Conservation (phyloP, 2,329 filamentous ascomycete genomes). For the Juglanconis juglandina region DNA sequence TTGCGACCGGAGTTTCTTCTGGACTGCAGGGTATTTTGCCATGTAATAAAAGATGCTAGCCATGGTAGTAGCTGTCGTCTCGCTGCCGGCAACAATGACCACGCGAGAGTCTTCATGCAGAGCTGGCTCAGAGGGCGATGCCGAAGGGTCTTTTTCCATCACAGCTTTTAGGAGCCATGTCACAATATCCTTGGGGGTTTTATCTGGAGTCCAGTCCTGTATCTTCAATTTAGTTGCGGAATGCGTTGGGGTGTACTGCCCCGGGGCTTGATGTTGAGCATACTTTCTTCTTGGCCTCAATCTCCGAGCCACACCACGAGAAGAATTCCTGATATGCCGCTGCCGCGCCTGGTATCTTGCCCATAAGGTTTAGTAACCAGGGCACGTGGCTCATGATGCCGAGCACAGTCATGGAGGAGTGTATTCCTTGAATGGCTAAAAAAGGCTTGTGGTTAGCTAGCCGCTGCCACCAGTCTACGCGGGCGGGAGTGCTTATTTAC, state of each 20-base stretch:
- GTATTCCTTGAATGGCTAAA: slow-evolving; percentile 31
- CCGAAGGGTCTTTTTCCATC: slow-evolving; percentile 32
- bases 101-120: slow-evolving; percentile 31
- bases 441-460: not conserved
- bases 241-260: too few species aligned
- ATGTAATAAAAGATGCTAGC: slow-evolving; percentile 18
- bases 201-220: slow-evolving; percentile 23
- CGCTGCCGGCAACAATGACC: slow-evolving; percentile 18
- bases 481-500: not conserved
- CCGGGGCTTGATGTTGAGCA: not conserved
- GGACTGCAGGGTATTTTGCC: slow-evolving; percentile 12
- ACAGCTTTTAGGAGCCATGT: slow-evolving; percentile 38
- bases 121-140: slow-evolving; percentile 27
- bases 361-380: slow-evolving; percentile 32
- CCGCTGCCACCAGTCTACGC: not conserved
- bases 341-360: slow-evolving; percentile 28
- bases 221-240: not conserved
- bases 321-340: slow-evolving; percentile 29
- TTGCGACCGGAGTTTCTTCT: slow-evolving; percentile 12
- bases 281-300: slow-evolving; percentile 31
- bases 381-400: slow-evolving; percentile 32
- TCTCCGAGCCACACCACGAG: slow-evolving; percentile 25
- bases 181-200: slow-evolving; percentile 32
- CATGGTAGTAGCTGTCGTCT: slow-evolving; percentile 18
- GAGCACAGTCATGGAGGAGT: slow-evolving; percentile 31